Evolutionary conservation across 2,329 filamentous ascomycete genomes (phyloP), one percentile per base, ranked within the genome.

Genomic region (Aspergillus floridensis): DNA sequence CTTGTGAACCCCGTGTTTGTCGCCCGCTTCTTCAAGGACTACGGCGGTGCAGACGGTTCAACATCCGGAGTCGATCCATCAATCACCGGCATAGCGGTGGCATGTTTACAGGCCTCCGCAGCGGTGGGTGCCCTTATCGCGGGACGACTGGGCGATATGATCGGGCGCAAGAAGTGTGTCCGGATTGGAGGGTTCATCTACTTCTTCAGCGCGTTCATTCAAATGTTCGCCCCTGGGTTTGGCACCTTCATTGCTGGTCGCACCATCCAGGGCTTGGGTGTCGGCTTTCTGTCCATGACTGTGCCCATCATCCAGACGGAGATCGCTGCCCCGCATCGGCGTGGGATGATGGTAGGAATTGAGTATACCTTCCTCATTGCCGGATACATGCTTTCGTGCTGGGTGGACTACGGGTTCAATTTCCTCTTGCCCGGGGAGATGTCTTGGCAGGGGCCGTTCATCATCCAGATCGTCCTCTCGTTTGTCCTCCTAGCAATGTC

Each of bases 1-100:
- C 68, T 78, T 14, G 73, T 77, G 48, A 77, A 77, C 32, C 70
- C 72, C 2, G 67, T 77, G 14, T 77, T 77, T 51, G 65, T 77
- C n/a, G 63, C 68, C n/a, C 71, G 73, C 35, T 77, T 78, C 63
- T 77, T 74, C 66, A 71, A 66, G 31, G 67, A 74, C 41, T 75
- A 71, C 57, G 76, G 76, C 1, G 76, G 76, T 26, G 70, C 69
- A 10, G 68, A 77, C 58, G 76, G 76, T 3, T 55, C 59, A 14
- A 67, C 65, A 14, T 29, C 44, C 24, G 49, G 35, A 1, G 64
- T 67, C 52, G 70, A 77, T 54, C 75, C 76, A n/a, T 72, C 74
- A 22, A 74, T 78, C 38, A 76, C 71, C 10, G 74, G 74, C 21
- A 76, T 76, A 21, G 71, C 71, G 0, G 74, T 75, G 29, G 69